Base-by-base conservation (phyloP, 306 rosid genomes). In the Canavalia ensiformis region DNA sequence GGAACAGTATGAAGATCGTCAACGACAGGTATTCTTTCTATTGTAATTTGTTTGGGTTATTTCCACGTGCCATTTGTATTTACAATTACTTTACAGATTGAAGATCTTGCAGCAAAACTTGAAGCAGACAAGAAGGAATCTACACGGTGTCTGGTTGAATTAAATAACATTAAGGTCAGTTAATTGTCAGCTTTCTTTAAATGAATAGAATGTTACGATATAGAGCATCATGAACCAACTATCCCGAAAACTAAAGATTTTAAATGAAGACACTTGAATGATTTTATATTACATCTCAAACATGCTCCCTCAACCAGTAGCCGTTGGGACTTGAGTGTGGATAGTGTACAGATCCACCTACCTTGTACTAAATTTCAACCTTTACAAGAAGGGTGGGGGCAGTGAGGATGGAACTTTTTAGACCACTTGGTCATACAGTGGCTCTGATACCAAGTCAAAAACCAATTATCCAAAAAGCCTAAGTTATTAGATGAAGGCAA, bases 1-100 rank as follows among this genome's bases (percentile, higher is more conserved):
- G 84, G 92, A 93, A 86, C 95, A 93, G 65, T 95, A 93, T 75
- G 91, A 91, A 86, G 86, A 85, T 74, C 95, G 97, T 25, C 92
- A 85, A 74, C 44, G 54, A 62, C 89, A 91, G 91, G 99, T 95
- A 82, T 42, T 35, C 60, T 42, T 31, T 52, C 34, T 3, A 65
- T 72, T 51, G 28, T 63, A 68, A 33, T 59, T 72, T 41, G 8
- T 68, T n/a, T 45, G 37, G 11, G 33, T 35, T 74, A 9, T 39
- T 70, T 58, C 6, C 44, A 80, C 70, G 29, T 58, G 44, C 18
- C 8, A 50, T 68, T 35, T 34, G 31, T 57, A 74, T 52, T 82
- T 74, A 78, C 57, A 28, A 25, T 84, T 63, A 60, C 84, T 60
- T 72, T 52, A 33, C 90, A 93, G 99, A 93, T 93, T 83, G 89